Base-by-base conservation (phyloP, 495 filamentous ascomycete genomes). In the Lindgomyces ingoldianus region DNA sequence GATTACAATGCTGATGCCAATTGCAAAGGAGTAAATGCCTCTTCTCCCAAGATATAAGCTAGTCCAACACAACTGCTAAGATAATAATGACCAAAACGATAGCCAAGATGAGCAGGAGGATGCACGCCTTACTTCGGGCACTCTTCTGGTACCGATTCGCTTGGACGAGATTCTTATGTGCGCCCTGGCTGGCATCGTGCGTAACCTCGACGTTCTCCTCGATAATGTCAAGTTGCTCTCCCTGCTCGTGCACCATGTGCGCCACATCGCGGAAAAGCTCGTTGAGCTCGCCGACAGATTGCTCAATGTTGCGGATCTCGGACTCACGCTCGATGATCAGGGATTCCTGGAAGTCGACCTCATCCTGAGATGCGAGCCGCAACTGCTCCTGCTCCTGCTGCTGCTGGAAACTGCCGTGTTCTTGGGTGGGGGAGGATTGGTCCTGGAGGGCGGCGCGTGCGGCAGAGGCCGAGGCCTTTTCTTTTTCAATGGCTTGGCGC, bases 311-410 rank as follows among this genome's bases (percentile, higher is more conserved):
- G 29, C 93, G 87, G 68, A 99, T 99, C 80, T 98, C 94, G 21
- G 88, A 83, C 74, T 99, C 94, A 18, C 94, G 91, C 81, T 98
- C 93, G 63, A 93, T 85, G 73, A 99, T 98, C 33, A 99, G 78
- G 11, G 88, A 86, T 64, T 98, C 95, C 72, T 99, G 95, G 79
- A 98, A 99, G 71, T 98, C 92, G 52, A 99, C 94, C 70, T 99
- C 94, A 71, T 90, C 88, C 73, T 99, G 94, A 36, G 91, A 84
- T 1, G 94, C 94, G 1, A 98, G 83, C 16, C 88, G 89, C 25
- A 88, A 79, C 69, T 90, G 84, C 66, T 94, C 86, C 71, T 93
- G 85, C 57, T 93, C 82, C 70, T 92, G 89, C 54, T 83, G 80
- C 65, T 88, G 84, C 75, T 26, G 80, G 77, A 61, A 76, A 67